Percentiles rank a stretch among this genome's conserved stretches.
Evolutionary conservation across 345 rosid species (phyloP).

Genomic region (Xanthoceras sorbifolium): DNA sequence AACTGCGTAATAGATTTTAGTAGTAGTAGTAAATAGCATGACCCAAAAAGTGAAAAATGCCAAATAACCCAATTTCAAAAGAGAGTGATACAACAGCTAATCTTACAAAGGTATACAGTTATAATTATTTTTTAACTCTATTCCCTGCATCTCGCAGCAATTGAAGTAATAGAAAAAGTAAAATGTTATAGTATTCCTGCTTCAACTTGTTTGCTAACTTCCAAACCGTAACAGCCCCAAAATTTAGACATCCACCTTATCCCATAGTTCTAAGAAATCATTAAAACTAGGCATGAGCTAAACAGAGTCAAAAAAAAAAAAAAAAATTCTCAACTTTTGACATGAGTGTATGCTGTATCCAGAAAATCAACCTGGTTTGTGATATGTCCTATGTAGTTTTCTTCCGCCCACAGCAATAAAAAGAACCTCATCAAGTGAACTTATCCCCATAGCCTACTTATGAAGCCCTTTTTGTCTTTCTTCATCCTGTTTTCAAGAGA

Average conservation of each 20-base stretch:
- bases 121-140: background rate
- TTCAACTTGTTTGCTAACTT: slow-evolving; percentile 4
- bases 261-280: slow-evolving; percentile 2
- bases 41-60: background rate
- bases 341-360: background rate
- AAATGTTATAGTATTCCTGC: background rate
- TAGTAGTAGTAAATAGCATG: background rate
- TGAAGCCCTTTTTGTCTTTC: slow-evolving; percentile 72
- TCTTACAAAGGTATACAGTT: background rate
- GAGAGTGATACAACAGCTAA: background rate
- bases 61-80: background rate
- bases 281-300: background rate
- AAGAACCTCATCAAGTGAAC: slow-evolving; percentile 10
- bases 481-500: slow-evolving; percentile 80
- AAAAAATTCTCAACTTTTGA: slow-evolving; percentile 19
- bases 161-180: background rate
- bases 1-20: background rate
- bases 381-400: background rate
- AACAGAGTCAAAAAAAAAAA: slow-evolving; percentile 11
- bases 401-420: background rate
- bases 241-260: background rate
- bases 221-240: slow-evolving; percentile 6
- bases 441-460: slow-evolving; percentile 75
- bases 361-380: background rate
- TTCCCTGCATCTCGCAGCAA: no score